Conservation (phyloP, 2,329 filamentous ascomycete genomes). For the Penicillium sp. region DNA sequence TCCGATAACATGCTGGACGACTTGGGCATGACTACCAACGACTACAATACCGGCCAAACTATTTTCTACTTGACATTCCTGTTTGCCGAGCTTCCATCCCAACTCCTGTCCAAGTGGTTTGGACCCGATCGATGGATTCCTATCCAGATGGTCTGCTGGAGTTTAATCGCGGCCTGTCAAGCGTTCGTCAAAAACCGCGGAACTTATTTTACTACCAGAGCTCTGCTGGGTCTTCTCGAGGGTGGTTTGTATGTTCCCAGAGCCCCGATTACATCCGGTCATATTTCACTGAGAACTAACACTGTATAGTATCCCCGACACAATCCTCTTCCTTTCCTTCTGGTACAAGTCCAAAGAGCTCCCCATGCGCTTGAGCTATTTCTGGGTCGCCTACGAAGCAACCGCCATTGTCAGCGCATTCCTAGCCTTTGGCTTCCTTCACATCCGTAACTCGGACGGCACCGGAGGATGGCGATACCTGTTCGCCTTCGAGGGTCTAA, state of each 20-base stretch:
- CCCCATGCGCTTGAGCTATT: conserved; percentile 60
- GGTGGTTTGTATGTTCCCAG: conserved; percentile 56
- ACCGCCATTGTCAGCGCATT: conserved; percentile 47
- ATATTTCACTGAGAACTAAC: conserved; percentile 1
- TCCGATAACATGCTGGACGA: conserved; percentile 56
- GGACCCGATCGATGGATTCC: conserved; percentile 59
- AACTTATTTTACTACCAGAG: conserved; percentile 41
- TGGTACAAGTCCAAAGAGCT: conserved; percentile 70
- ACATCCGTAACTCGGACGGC: conserved; percentile 35
- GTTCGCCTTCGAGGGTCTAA: conserved; percentile 41
- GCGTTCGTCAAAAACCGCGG: conserved; percentile 47
- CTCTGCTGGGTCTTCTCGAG: conserved; percentile 48
- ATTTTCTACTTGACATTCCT: conserved; percentile 37
- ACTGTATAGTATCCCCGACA: conserved; percentile 37
- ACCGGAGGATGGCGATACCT: conserved; percentile 43
- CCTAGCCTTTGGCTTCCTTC: conserved; percentile 43
- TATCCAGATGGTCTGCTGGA: conserved; percentile 54
- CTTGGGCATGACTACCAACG: conserved; percentile 46
- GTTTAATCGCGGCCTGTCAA: conserved; percentile 49
- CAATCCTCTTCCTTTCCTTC: conserved; percentile 60
- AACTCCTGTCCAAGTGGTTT: conserved; percentile 55
- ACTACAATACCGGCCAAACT: conserved; percentile 43
- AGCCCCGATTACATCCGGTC: conserved; percentile 23
- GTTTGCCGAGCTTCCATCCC: conserved; percentile 55
- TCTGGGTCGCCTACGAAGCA: conserved; percentile 61